These are phyloP conservation scores for Tubosaeta sp. DNA, from an alignment of 768 basidiomycete genomes.

Conservation along the genomic window DNA sequence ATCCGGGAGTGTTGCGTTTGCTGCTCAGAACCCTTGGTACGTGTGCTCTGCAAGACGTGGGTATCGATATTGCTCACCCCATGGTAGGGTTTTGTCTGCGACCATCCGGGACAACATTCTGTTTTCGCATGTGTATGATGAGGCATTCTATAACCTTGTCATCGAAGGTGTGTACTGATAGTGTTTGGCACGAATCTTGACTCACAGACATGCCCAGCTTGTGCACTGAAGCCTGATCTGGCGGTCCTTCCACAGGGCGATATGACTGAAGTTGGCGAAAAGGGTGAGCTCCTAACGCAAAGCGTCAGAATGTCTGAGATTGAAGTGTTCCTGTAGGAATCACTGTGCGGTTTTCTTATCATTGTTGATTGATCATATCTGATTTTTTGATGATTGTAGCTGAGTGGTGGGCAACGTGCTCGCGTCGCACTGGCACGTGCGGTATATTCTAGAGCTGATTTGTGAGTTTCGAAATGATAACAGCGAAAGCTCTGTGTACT, in stretches of 20 bases:
- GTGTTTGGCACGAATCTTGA: background rate
- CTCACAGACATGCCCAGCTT: conserved; percentile 44
- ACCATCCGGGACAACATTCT: conserved; percentile 88
- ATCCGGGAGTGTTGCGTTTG: conserved; percentile 73
- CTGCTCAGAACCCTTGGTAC: conserved; percentile 83
- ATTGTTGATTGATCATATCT: conserved; percentile 14
- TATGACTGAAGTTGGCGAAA: conserved; percentile 81
- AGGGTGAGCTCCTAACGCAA: conserved; percentile 44
- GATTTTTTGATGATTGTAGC: conserved; percentile 34
- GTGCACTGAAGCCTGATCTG: conserved; percentile 80
- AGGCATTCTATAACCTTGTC: conserved; percentile 76
- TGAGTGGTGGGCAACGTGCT: conserved; percentile 83
- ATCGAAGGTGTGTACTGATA: conserved; percentile 57
- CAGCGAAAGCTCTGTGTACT: background rate
- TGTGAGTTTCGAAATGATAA: conserved; percentile 42
- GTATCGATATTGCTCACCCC: background rate
- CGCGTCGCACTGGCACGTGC: conserved; percentile 82
- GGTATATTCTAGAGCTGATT: conserved; percentile 87
- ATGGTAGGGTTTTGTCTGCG: conserved; percentile 74
- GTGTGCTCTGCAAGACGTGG: conserved; percentile 6
- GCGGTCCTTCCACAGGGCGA: conserved; percentile 79
- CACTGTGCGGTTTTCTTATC: conserved; percentile 40
- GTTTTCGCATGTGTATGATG: conserved; percentile 87
- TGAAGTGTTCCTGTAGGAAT: conserved; percentile 37
- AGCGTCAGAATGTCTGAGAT: background rate